These are phyloP conservation scores for Calonectria fujianensis DNA, from an alignment of 2,329 filamentous ascomycete species.

Conservation along the genomic window DNA sequence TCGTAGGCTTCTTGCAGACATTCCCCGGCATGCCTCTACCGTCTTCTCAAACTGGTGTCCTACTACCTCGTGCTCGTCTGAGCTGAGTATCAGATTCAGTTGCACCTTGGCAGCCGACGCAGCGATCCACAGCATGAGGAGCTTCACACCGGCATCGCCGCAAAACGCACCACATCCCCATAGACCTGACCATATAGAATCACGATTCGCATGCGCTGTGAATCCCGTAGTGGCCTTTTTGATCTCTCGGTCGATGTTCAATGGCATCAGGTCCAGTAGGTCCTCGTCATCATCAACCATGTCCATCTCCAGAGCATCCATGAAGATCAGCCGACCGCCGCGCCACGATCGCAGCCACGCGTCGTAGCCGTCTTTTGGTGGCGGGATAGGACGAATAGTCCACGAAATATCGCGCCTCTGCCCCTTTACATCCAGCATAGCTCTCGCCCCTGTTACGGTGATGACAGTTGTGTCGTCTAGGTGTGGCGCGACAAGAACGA, in stretches of 20 bases:
- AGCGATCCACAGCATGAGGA: constrained; percentile 58
- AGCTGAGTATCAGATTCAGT: constrained; percentile 46
- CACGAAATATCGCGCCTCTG: constrained; percentile 57
- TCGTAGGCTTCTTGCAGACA: constrained; percentile 20
- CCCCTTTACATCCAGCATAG: constrained; percentile 56
- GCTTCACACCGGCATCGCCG: constrained; percentile 58
- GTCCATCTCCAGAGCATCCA: constrained; percentile 62
- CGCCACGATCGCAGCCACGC: constrained; percentile 35
- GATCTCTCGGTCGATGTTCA: constrained; percentile 57
- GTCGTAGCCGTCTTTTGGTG: neutral
- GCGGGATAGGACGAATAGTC: constrained; percentile 9
- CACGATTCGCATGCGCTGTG: constrained; percentile 42
- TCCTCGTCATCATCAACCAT: constrained; percentile 44
- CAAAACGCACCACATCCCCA: constrained; percentile 63
- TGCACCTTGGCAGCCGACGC: constrained; percentile 51
- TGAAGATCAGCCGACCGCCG: constrained; percentile 59
- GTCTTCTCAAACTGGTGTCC: constrained; percentile 40
- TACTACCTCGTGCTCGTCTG: constrained; percentile 48
- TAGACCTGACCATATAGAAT: constrained; percentile 53
- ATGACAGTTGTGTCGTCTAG: constrained; percentile 54
- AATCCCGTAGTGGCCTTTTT: constrained; percentile 57
- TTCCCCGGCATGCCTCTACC: constrained; percentile 25
- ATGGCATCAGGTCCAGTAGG: constrained; percentile 54
- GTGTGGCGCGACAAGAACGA: constrained; percentile 59
- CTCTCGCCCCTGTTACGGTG: constrained; percentile 53